These are phyloP conservation scores for Cordia subcordata DNA, from an alignment of 257 asterid genomes.

Conservation along the genomic window DNA sequence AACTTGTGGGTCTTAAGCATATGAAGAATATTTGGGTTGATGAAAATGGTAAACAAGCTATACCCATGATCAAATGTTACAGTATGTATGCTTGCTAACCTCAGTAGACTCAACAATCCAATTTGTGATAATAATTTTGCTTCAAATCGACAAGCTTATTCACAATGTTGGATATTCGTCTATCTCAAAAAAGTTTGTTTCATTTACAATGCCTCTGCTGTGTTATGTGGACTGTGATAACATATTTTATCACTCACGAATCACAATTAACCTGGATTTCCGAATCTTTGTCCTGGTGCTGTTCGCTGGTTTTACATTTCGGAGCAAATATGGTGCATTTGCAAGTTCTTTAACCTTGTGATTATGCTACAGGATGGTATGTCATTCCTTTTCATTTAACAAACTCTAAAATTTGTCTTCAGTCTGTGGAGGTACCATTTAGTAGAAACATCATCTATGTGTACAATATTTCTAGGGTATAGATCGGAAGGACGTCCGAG, in stretches of 20 bases:
- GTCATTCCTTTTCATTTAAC: slow-evolving; percentile 21
- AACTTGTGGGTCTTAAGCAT: too few relatives aligned
- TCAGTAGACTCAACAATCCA: not conserved
- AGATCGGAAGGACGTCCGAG: slow-evolving; percentile 90
- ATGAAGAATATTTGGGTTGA: too few relatives aligned
- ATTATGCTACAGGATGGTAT: slow-evolving; percentile 83
- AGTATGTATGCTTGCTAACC: not conserved
- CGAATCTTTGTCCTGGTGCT: slow-evolving; percentile 19
- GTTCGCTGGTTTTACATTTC: slow-evolving; percentile 28
- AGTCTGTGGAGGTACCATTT: slow-evolving; percentile 15
- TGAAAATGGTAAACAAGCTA: not conserved
- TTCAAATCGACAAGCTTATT: not conserved
- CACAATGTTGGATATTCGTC: not conserved
- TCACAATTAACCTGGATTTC: slow-evolving; percentile 20
- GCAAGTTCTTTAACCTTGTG: slow-evolving; percentile 32
- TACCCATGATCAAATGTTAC: not conserved
- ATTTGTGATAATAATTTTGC: not conserved
- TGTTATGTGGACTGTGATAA: not conserved
- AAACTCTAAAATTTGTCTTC: slow-evolving; percentile 1
- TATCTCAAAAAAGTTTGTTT: not conserved
- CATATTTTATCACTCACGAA: not conserved
- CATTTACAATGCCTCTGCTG: not conserved
- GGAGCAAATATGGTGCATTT: slow-evolving; percentile 37
- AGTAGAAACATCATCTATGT: slow-evolving; percentile 11
- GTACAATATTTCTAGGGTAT: slow-evolving; percentile 55